Percentiles rank a stretch among this genome's conserved stretches.
Evolutionary conservation across 768 basidiomycete genomes (phyloP).

Genomic region (Rickenella mellea): DNA sequence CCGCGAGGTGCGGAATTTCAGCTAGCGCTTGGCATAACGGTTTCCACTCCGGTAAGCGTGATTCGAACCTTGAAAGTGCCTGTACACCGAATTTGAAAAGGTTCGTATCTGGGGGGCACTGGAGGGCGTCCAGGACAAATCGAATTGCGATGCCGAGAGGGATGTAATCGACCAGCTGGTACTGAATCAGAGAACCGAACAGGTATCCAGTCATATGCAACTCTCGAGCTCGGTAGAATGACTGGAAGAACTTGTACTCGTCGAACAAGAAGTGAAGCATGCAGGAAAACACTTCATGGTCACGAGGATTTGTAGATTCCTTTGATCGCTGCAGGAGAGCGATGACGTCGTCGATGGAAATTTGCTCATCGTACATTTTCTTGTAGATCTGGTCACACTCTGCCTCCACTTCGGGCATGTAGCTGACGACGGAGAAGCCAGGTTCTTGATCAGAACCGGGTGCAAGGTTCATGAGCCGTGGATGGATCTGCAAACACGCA

Average conservation of each 20-base stretch:
- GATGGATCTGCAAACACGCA: constrained; percentile 88
- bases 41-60: constrained; percentile 83
- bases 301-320: constrained; percentile 68
- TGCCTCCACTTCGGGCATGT: constrained; percentile 79
- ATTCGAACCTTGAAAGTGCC: constrained; percentile 82
- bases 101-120: constrained; percentile 84
- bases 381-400: constrained; percentile 96
- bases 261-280: constrained; percentile 99
- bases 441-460: constrained; percentile 85
- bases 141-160: constrained; percentile 95
- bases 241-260: constrained; percentile 99
- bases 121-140: constrained; percentile 90
- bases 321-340: constrained; percentile 79
- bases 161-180: constrained; percentile 86
- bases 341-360: constrained; percentile 91
- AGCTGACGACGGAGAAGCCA: constrained; percentile 82
- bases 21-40: constrained; percentile 85
- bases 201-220: constrained; percentile 92
- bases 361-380: constrained; percentile 95
- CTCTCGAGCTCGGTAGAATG: constrained; percentile 89
- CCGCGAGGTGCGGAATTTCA: constrained; percentile 77
- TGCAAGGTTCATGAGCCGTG: constrained; percentile 87
- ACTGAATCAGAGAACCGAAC: constrained; percentile 92
- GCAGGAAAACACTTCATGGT: constrained; percentile 98
- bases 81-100: constrained; percentile 93